phyloP scores from a whole-genome alignment of 2,329 filamentous ascomycete species.

The Cytospora leucostoma region DNA sequence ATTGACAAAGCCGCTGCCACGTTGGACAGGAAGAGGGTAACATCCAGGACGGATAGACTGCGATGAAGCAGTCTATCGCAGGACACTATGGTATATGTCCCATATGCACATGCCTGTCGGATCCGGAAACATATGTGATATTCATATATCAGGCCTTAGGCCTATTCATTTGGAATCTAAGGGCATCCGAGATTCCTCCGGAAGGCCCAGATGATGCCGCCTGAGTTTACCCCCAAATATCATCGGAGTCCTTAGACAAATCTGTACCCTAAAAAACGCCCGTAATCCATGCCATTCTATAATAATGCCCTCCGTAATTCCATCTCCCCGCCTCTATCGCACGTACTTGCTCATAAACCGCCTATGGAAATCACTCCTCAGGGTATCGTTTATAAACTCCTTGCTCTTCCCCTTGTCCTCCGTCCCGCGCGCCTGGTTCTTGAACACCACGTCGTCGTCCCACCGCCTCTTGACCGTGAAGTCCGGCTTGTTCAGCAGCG shows the following conservation, averaged over 20 bases:
- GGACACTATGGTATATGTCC: too few species aligned
- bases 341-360: slow-evolving; percentile 84
- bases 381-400: slow-evolving; percentile 94
- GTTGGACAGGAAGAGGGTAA: slow-evolving; percentile 17
- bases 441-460: slow-evolving; percentile 99
- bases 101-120: too few species aligned
- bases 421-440: slow-evolving; percentile 94
- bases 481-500: slow-evolving; percentile 79
- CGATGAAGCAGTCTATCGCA: too few species aligned
- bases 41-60: background rate
- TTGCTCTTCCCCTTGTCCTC: slow-evolving; percentile 86
- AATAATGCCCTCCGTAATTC: background rate
- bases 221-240: background rate
- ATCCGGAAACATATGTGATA: too few species aligned
- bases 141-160: too few species aligned
- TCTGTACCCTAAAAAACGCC: background rate
- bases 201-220: background rate
- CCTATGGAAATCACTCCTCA: slow-evolving; percentile 96
- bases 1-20: slow-evolving; percentile 21
- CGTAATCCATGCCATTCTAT: background rate
- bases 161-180: too few species aligned
- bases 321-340: slow-evolving; percentile 41
- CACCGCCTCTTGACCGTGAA: slow-evolving; percentile 89
- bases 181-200: background rate
- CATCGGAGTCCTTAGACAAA: background rate